Conservation (phyloP, 2,329 filamentous ascomycete species). For the Pseudocercospora cruenta region DNA sequence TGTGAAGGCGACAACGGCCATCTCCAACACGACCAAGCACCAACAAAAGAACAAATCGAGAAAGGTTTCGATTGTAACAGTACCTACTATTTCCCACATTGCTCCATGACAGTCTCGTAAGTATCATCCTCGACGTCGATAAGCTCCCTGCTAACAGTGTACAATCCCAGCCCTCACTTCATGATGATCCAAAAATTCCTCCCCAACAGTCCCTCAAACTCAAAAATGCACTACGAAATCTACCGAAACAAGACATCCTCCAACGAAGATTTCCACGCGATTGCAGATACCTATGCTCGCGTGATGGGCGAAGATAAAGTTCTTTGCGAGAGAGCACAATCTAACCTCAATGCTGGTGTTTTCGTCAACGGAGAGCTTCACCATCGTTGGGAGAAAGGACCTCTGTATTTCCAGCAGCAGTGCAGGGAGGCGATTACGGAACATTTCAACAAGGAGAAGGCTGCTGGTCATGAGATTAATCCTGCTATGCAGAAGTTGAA, state of each 20-base stretch:
- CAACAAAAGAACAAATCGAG: conserved; percentile 51
- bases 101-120: conserved; percentile 54
- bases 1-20: conserved; percentile 53
- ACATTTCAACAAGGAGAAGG: conserved; percentile 53
- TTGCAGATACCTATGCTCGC: conserved; percentile 62
- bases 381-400: conserved; percentile 54
- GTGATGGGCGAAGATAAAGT: conserved; percentile 66
- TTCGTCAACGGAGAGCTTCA: conserved; percentile 65
- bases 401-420: conserved; percentile 57
- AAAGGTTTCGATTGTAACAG: conserved; percentile 50
- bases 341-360: conserved; percentile 62
- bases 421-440: conserved; percentile 51
- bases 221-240: conserved; percentile 63
- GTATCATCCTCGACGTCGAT: conserved; percentile 24
- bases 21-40: conserved; percentile 52
- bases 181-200: conserved; percentile 65
- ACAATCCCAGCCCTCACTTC: conserved; percentile 54
- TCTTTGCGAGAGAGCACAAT: conserved; percentile 61
- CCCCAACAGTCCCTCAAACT: conserved; percentile 54
- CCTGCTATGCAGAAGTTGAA: conserved; percentile 46
- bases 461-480: conserved; percentile 54
- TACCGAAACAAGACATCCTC: conserved; percentile 61
- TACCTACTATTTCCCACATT: conserved; percentile 55
- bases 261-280: conserved; percentile 59
- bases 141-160: background rate